Conservation (phyloP, 2,329 filamentous ascomycete genomes). For the Tothia fuscella region DNA sequence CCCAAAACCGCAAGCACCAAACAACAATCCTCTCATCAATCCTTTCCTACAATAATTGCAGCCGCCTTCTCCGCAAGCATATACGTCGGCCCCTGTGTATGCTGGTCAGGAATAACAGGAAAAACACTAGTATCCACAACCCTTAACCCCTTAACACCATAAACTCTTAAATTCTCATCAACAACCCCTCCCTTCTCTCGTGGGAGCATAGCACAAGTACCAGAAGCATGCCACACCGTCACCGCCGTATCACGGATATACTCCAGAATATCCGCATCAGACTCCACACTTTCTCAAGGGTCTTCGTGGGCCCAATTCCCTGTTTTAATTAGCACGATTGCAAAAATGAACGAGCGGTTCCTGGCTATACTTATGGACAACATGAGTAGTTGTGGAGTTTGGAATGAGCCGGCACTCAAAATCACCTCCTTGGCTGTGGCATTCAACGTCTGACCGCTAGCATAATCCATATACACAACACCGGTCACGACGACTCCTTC, state of each 20-base stretch:
- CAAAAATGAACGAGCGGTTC: not conserved
- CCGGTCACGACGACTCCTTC: slow-evolving; percentile 16
- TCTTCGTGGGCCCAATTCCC: slow-evolving; percentile 9
- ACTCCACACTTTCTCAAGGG: slow-evolving; percentile 2
- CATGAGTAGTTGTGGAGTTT: slow-evolving; percentile 20
- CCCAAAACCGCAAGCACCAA: too few species aligned
- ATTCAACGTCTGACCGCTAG: too few species aligned
- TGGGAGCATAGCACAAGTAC: slow-evolving; percentile 20
- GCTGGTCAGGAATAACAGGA: slow-evolving; percentile 13
- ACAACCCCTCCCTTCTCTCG: slow-evolving; percentile 20
- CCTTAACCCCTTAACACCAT: slow-evolving; percentile 17
- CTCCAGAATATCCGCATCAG: slow-evolving; percentile 7
- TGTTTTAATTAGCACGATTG: too few species aligned
- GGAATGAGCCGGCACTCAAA: slow-evolving; percentile 19
- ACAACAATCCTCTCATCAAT: too few species aligned
- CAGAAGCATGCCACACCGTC: slow-evolving; percentile 17
- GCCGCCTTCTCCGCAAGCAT: slow-evolving; percentile 14
- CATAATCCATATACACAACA: slow-evolving; percentile 19
- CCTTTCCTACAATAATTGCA: too few species aligned
- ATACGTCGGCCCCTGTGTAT: slow-evolving; percentile 15
- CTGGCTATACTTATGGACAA: too few species aligned
- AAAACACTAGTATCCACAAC: slow-evolving; percentile 16
- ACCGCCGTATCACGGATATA: slow-evolving; percentile 5
- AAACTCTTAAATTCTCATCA: slow-evolving; percentile 17
- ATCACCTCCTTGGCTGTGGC: slow-evolving; percentile 20